A percentile compares a stretch with the other conserved stretches of the same genome.
Evolutionary conservation across 208 protist species (phyloP).

Genomic region (Leishmania tropica): DNA sequence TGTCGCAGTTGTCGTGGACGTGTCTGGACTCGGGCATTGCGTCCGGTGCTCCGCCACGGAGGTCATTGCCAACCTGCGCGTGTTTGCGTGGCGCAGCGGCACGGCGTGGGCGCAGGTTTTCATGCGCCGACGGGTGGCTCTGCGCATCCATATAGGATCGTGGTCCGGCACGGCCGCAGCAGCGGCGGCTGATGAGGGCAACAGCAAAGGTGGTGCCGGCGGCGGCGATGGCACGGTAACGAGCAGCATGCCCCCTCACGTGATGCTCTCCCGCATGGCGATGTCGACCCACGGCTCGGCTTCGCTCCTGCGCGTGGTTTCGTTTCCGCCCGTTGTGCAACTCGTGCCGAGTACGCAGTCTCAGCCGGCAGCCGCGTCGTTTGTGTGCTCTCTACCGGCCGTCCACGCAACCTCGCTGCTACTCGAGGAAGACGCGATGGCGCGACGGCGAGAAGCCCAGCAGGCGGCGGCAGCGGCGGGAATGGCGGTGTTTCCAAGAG

Average conservation of each 20-base stretch:
- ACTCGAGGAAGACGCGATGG: conserved; percentile 9
- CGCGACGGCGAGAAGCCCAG: background rate
- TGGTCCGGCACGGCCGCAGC: background rate
- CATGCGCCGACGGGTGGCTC: conserved; percentile 26
- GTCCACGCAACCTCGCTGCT: conserved; percentile 6
- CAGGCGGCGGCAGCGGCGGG: conserved; percentile 7
- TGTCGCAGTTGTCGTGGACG: background rate
- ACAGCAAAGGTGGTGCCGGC: background rate
- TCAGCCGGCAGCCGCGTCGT: background rate
- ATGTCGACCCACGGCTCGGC: conserved; percentile 8
- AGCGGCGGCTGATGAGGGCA: background rate
- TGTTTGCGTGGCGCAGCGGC: conserved; percentile 23
- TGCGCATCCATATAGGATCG: conserved; percentile 24
- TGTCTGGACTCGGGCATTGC: background rate
- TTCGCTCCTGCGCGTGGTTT: conserved; percentile 29
- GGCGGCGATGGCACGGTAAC: background rate
- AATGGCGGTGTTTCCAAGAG: background rate
- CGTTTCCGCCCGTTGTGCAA: conserved; percentile 36
- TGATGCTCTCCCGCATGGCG: conserved; percentile 8
- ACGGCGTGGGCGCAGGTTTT: conserved; percentile 32
- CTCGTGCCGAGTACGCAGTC: background rate
- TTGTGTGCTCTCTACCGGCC: conserved; percentile 17
- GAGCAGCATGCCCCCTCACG: background rate
- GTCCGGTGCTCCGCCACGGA: background rate
- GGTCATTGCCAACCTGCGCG: conserved; percentile 20